Percentiles rank a stretch among this genome's conserved stretches.
These are phyloP conservation scores for Klebsormidium nitens DNA, from an alignment of 139 green algal species.

Conservation along the genomic window DNA sequence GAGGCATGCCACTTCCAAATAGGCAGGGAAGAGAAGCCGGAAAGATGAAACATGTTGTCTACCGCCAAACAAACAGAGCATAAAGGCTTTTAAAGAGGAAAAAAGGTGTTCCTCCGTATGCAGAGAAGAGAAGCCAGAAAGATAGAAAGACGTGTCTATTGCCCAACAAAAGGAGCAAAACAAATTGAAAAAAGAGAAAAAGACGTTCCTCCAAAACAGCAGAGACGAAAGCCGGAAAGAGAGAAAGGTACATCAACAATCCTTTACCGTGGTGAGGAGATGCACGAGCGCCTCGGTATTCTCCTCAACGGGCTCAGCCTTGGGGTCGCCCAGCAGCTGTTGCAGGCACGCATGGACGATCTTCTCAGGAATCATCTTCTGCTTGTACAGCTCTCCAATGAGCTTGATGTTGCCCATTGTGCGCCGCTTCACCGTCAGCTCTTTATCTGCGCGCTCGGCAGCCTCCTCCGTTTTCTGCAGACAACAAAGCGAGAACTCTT, in stretches of 20 bases:
- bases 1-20: too few species aligned
- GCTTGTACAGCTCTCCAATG: constrained; percentile 94
- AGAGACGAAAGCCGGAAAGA: not conserved
- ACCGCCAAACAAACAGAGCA: too few species aligned
- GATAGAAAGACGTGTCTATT: too few species aligned
- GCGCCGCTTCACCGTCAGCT: constrained; percentile 44
- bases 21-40: too few species aligned
- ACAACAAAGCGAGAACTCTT: too few species aligned
- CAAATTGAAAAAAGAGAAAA: not conserved
- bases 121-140: too few species aligned
- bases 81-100: too few species aligned
- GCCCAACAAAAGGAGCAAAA: not conserved
- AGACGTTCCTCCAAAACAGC: not conserved
- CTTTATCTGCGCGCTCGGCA: constrained; percentile 49
- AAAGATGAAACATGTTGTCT: too few species aligned
- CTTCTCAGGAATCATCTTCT: constrained; percentile 90
- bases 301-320: constrained; percentile 65
- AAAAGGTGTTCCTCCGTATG: too few species aligned
- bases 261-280: constrained; percentile 83
- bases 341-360: constrained; percentile 94
- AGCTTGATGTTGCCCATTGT: constrained; percentile 97
- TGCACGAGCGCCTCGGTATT: constrained; percentile 96
- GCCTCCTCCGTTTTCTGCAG: constrained; percentile 34
- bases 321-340: constrained; percentile 42
- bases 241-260: not conserved